Conservation (phyloP, 495 filamentous ascomycete genomes). For the Lophiostoma macrostomum region DNA sequence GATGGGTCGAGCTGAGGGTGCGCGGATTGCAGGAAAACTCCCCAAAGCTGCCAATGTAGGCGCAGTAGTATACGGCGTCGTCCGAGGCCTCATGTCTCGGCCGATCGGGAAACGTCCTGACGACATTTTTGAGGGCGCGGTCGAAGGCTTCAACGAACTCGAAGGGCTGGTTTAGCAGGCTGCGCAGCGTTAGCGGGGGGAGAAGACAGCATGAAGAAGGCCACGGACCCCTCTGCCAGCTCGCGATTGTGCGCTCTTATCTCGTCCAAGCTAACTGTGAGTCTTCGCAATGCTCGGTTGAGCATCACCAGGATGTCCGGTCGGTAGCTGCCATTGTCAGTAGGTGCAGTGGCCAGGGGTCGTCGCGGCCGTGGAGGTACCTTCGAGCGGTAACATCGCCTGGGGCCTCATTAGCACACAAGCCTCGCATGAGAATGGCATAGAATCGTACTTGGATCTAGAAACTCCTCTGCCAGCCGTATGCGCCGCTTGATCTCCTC, state of each 20-base stretch:
- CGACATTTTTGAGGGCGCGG: constrained; percentile 79
- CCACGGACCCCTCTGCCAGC: constrained; percentile 73
- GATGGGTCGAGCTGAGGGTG: constrained; percentile 78
- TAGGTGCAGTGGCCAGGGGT: neutral
- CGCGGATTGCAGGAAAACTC: constrained; percentile 92
- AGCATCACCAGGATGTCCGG: constrained; percentile 34
- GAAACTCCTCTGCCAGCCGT: constrained; percentile 28
- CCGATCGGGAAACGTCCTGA: constrained; percentile 70
- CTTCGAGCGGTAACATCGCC: constrained; percentile 25
- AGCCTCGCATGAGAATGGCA: neutral
- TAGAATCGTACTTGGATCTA: constrained; percentile 31
- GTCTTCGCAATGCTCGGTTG: constrained; percentile 27
- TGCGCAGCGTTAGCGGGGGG: too few relatives aligned
- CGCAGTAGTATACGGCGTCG: constrained; percentile 85
- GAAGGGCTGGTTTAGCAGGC: constrained; percentile 79
- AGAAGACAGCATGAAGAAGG: too few relatives aligned
- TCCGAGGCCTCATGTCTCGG: constrained; percentile 57
- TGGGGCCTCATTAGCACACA: constrained; percentile 10
- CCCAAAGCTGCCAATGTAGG: constrained; percentile 91
- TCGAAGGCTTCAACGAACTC: constrained; percentile 86
- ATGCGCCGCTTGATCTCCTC: constrained; percentile 18
- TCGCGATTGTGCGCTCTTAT: constrained; percentile 86
- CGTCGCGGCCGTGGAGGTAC: neutral
- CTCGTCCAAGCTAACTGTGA: constrained; percentile 79
- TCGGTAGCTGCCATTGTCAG: constrained; percentile 29